Conservation (phyloP, 2,329 filamentous ascomycete species). For the Plenodomus lindquistii region DNA sequence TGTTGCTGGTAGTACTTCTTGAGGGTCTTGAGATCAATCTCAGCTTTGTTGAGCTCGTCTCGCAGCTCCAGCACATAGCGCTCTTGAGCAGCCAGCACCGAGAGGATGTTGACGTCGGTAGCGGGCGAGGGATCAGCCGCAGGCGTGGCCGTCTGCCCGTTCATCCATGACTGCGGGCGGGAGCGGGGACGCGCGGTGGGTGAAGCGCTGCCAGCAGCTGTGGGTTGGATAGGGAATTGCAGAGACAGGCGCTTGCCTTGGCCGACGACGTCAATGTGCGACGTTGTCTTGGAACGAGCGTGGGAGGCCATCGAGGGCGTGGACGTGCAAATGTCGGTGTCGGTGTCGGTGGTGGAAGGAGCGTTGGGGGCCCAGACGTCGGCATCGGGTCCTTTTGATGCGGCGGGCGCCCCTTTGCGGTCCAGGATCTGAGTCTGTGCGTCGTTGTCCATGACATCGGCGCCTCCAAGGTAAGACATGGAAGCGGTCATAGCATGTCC, state of each 20-base stretch:
- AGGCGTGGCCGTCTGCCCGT: slow-evolving; percentile 32
- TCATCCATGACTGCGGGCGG: slow-evolving; percentile 46
- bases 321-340: slow-evolving; percentile 15
- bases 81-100: slow-evolving; percentile 90
- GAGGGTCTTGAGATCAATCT: slow-evolving; percentile 72
- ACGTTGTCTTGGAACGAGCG: slow-evolving; percentile 35
- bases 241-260: slow-evolving; percentile 53
- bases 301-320: slow-evolving; percentile 26
- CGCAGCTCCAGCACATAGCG: slow-evolving; percentile 85
- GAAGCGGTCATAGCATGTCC: slow-evolving; percentile 25
- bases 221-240: slow-evolving; percentile 53
- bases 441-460: slow-evolving; percentile 31
- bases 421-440: slow-evolving; percentile 36
- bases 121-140: slow-evolving; percentile 28
- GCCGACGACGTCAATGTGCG: slow-evolving; percentile 32
- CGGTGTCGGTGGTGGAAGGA: slow-evolving; percentile 1
- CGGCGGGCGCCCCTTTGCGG: slow-evolving; percentile 23
- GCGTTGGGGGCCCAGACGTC: slow-evolving; percentile 12
- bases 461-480: slow-evolving; percentile 21
- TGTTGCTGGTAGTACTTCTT: slow-evolving; percentile 83
- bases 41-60: slow-evolving; percentile 85
- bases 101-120: slow-evolving; percentile 65
- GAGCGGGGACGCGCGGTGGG: slow-evolving; percentile 36
- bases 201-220: slow-evolving; percentile 37
- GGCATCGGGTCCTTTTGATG: slow-evolving; percentile 19